phyloP scores from a whole-genome alignment of 2,329 filamentous ascomycete species.

The Ophiostoma australiae region DNA sequence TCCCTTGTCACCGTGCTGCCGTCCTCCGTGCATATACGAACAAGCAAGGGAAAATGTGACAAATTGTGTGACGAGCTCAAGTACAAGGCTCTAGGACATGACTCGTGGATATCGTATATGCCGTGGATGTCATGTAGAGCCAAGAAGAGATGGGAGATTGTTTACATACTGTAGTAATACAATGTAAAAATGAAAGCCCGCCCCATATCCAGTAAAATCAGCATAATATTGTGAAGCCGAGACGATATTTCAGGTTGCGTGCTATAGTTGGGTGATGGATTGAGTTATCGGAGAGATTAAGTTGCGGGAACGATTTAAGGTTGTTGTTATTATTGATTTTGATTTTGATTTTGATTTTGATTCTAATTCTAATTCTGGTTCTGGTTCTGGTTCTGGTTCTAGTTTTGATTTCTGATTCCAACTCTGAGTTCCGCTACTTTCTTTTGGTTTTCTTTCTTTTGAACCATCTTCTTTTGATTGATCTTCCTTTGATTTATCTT shows the following conservation, averaged over 20 bases:
- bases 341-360: neutral
- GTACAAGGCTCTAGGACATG: neutral
- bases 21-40: conserved; percentile 7
- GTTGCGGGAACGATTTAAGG: neutral
- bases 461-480: neutral
- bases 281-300: neutral
- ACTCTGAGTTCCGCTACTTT: no score
- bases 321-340: neutral
- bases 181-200: neutral
- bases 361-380: no score
- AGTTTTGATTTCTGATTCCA: neutral
- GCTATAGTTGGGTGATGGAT: neutral
- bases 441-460: neutral
- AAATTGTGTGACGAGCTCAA: neutral
- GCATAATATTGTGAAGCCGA: neutral
- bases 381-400: no score
- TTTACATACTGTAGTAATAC: neutral
- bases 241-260: neutral
- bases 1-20: neutral
- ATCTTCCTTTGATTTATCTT: no score
- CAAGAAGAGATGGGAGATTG: neutral
- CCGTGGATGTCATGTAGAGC: neutral
- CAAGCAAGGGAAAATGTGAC: neutral
- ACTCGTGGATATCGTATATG: neutral
- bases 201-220: neutral